These are phyloP conservation scores for Chloranthus sessilifolius DNA, from an alignment of 164 flowering plant species.

Conservation along the genomic window DNA sequence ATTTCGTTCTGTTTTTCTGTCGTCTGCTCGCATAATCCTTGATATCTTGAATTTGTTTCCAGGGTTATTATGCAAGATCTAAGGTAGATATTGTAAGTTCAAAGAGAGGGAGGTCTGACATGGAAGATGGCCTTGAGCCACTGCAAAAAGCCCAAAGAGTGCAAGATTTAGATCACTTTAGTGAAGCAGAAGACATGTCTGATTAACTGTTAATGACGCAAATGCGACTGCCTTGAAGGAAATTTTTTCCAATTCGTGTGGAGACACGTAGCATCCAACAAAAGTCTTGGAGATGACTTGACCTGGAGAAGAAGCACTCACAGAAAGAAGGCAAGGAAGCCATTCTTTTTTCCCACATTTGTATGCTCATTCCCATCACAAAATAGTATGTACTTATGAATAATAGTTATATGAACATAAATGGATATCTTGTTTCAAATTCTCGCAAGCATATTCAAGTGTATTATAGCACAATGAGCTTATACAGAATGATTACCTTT, in stretches of 20 bases:
- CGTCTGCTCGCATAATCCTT: not conserved
- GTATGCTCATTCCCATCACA: not conserved
- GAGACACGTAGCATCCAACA: not conserved
- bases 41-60: conserved; percentile 9
- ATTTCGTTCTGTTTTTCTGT: not conserved
- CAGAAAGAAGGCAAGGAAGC: not conserved
- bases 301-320: not conserved
- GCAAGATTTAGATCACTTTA: conserved; percentile 46
- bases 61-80: conserved; percentile 44
- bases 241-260: not conserved
- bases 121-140: conserved; percentile 40
- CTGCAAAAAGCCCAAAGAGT: conserved; percentile 21
- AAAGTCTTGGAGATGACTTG: not conserved
- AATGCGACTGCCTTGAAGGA: not conserved
- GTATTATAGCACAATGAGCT: not conserved
- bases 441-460: conserved; percentile 3
- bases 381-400: not conserved
- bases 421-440: conserved; percentile 1
- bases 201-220: conserved; percentile 35
- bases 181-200: conserved; percentile 76
- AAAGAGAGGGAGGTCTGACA: conserved; percentile 31
- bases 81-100: conserved; percentile 31
- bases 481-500: not conserved
- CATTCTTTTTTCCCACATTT: not conserved
- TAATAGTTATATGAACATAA: conserved; percentile 3